A percentile compares a stretch with the other conserved stretches of the same genome.
Conservation (phyloP, 805 yeast species). For the Pichia heedii region DNA sequence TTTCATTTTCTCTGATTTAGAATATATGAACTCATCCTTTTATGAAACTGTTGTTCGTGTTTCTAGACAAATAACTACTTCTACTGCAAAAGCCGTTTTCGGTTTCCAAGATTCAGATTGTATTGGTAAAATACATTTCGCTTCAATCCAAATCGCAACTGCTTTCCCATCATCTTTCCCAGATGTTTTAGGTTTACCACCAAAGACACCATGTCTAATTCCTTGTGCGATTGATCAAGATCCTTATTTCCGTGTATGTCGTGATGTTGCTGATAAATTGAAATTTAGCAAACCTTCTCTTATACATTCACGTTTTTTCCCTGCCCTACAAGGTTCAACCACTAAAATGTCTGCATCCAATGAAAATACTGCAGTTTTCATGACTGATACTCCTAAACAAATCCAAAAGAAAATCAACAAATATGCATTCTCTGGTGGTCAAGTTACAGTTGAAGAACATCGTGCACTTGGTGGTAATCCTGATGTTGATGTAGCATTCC, state of each 20-base stretch:
- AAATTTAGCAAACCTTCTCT: conserved; percentile 86
- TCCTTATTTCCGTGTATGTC: conserved; percentile 93
- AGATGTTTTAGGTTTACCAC: conserved; percentile 74
- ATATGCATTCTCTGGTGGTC: conserved; percentile 94
- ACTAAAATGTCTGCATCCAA: conserved; percentile 97
- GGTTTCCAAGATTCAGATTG: conserved; percentile 93
- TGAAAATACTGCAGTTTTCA: conserved; percentile 82
- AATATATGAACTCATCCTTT: conserved; percentile 87
- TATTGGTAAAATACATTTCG: conserved; percentile 92
- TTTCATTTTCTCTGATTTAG: conserved; percentile 85
- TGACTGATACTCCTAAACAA: conserved; percentile 91
- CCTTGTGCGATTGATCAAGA: conserved; percentile 99
- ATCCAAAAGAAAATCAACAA: conserved; percentile 92
- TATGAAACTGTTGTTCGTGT: conserved; percentile 91
- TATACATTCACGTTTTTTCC: conserved; percentile 92
- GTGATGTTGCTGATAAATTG: conserved; percentile 94
- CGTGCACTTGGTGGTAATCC: conserved; percentile 87
- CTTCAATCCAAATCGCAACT: conserved; percentile 91
- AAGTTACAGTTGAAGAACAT: conserved; percentile 81
- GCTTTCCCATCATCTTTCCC: conserved; percentile 97
- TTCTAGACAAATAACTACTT: conserved; percentile 89
- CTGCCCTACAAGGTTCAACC: conserved; percentile 93
- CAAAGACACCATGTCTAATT: conserved; percentile 90
- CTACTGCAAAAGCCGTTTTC: conserved; percentile 95
- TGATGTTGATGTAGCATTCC: conserved; percentile 91